Conservation (phyloP, 805 yeast genomes). For the Candida wancherniae region DNA sequence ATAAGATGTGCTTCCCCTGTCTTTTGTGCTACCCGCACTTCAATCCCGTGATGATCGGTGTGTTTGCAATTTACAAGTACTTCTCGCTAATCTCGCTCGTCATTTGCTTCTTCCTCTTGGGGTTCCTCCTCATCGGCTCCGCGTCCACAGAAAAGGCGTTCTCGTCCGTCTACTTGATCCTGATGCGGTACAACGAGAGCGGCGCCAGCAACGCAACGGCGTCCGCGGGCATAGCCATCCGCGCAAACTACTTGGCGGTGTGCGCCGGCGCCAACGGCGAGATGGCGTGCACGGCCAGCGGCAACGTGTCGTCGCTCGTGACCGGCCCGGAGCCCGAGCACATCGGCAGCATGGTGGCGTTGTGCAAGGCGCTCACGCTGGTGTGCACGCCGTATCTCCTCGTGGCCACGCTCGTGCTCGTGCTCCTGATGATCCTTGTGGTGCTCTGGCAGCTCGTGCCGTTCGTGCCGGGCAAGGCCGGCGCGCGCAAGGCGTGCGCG, state of each 20-base stretch:
- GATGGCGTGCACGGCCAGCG: slow-evolving; percentile 34
- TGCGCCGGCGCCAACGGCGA: slow-evolving; percentile 41
- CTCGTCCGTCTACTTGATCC: slow-evolving; percentile 47
- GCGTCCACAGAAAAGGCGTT: slow-evolving; percentile 36
- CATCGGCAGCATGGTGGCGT: slow-evolving; percentile 39
- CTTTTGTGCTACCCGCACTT: slow-evolving; percentile 5
- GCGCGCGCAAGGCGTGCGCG: slow-evolving; percentile 30
- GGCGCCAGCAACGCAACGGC: slow-evolving; percentile 4
- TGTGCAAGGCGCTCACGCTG: slow-evolving; percentile 43
- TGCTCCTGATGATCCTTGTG: slow-evolving; percentile 36
- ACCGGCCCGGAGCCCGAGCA: too few species aligned
- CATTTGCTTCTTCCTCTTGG: slow-evolving; percentile 45
- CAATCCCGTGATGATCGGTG: slow-evolving; percentile 13
- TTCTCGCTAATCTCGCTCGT: slow-evolving; percentile 32
- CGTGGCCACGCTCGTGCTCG: slow-evolving; percentile 43
- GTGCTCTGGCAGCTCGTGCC: slow-evolving; percentile 46
- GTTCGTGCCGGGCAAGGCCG: slow-evolving; percentile 41
- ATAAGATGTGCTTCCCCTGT: slow-evolving; percentile 11
- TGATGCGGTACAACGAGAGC: slow-evolving; percentile 40
- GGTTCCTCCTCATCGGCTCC: slow-evolving; percentile 56
- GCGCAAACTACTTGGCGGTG: slow-evolving; percentile 53
- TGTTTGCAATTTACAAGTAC: slow-evolving; percentile 8
- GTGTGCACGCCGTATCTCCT: slow-evolving; percentile 53
- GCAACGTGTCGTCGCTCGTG: slow-evolving; percentile 23
- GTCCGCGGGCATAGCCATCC: slow-evolving; percentile 42